These are phyloP conservation scores for Mycocentrospora acerina DNA, from an alignment of 2,329 filamentous ascomycete species.

Conservation along the genomic window DNA sequence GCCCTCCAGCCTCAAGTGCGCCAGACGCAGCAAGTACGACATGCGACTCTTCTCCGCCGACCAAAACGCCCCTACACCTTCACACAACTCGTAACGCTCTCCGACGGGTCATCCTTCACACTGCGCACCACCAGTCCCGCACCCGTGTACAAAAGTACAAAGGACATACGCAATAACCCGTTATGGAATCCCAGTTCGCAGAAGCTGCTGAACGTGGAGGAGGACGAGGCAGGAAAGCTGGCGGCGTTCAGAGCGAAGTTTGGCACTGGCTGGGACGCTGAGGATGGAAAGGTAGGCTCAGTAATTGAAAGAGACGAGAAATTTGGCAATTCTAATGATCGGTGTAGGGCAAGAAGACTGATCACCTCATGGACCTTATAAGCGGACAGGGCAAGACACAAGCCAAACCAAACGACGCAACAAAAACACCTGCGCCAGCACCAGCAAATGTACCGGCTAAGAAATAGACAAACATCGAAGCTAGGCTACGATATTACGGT, in stretches of 20 bases:
- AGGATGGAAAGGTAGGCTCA: conserved; percentile 17
- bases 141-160: conserved; percentile 63
- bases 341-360: conserved; percentile 19
- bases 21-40: conserved; percentile 61
- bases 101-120: conserved; percentile 83
- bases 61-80: conserved; percentile 94
- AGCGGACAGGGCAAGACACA: conserved; percentile 23
- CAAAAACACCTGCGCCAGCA: conserved; percentile 12
- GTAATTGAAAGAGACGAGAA: background rate
- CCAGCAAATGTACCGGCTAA: conserved; percentile 13
- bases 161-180: conserved; percentile 86
- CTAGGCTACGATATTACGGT: too few relatives aligned
- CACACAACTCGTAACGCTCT: conserved; percentile 92
- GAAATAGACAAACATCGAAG: conserved; percentile 4
- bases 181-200: conserved; percentile 87
- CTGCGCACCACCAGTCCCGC: conserved; percentile 74
- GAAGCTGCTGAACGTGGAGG: conserved; percentile 82
- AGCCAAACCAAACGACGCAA: conserved; percentile 14
- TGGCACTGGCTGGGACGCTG: conserved; percentile 76
- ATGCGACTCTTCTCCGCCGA: conserved; percentile 81
- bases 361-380: conserved; percentile 36
- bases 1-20: conserved; percentile 22
- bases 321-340: conserved; percentile 2
- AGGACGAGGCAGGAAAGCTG: conserved; percentile 90
- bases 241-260: conserved; percentile 83